Conservation (phyloP, 73 alveolate species). For the Tetrahymena elliotti region DNA sequence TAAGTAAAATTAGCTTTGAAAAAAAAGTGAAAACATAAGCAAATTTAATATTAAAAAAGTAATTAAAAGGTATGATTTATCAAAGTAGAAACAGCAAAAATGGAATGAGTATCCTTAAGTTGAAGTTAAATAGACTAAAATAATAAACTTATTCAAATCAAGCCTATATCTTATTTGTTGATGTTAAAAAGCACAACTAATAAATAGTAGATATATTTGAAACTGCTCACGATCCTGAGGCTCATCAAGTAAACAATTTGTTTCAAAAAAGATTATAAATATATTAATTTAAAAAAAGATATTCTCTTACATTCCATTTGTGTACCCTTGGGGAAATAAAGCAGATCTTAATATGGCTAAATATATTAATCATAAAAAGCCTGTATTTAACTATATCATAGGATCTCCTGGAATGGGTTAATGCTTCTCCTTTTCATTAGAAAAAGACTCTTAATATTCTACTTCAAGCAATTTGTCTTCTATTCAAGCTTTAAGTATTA, state of each 20-base stretch:
- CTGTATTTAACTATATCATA: background rate
- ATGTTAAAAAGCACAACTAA: background rate
- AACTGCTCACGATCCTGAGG: background rate
- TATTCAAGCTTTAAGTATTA: slow-evolving; percentile 4
- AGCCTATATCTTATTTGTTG: background rate
- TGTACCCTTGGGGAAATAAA: background rate
- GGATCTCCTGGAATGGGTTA: background rate
- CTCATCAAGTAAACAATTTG: background rate
- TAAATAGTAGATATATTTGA: background rate
- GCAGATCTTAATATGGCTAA: background rate
- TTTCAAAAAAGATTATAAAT: background rate
- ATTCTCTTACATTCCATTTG: background rate
- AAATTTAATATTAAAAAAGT: background rate
- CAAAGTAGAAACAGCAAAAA: background rate
- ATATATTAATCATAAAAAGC: background rate
- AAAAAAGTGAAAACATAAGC: background rate
- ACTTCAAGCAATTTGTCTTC: slow-evolving; percentile 19
- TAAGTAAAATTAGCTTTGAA: background rate
- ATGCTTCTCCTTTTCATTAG: background rate
- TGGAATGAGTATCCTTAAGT: background rate
- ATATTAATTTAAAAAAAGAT: background rate
- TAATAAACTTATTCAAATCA: background rate
- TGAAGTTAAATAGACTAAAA: background rate
- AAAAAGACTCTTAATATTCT: background rate
- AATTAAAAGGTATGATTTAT: background rate